A percentile compares a stretch with the other conserved stretches of the same genome.
These are phyloP conservation scores for Symbiodinium pilosum DNA, from an alignment of 73 alveolate genomes.

Conservation along the genomic window DNA sequence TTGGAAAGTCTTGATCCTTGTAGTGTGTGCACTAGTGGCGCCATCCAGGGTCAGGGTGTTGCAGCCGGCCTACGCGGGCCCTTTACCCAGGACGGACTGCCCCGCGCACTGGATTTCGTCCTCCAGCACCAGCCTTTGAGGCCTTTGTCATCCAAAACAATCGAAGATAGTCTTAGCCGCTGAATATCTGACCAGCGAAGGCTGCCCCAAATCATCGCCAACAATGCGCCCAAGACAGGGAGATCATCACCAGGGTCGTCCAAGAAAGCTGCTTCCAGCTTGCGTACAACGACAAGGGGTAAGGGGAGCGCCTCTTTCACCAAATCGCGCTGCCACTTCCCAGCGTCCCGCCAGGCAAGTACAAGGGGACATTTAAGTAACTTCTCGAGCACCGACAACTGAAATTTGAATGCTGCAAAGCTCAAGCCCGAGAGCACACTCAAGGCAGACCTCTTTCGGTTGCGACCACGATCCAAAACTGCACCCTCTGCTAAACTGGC, in stretches of 20 bases:
- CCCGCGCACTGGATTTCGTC: not conserved
- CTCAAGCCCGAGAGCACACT: not conserved
- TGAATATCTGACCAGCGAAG: not conserved
- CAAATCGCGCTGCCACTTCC: not conserved
- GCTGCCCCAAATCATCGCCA: not conserved
- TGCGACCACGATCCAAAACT: not conserved
- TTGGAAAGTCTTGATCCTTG: too few species aligned
- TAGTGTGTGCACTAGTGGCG: too few species aligned
- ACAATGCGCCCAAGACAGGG: not conserved
- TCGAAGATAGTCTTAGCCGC: not conserved
- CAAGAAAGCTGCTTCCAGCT: not conserved
- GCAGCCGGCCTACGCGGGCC: too few species aligned
- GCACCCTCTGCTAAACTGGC: not conserved
- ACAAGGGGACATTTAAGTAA: not conserved
- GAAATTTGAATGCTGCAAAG: not conserved
- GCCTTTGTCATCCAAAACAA: not conserved
- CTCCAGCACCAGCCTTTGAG: not conserved
- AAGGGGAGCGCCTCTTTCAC: not conserved
- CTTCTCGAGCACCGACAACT: not conserved
- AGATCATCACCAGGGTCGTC: not conserved
- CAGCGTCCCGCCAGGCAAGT: not conserved
- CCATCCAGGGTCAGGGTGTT: too few species aligned
- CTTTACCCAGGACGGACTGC: too few species aligned
- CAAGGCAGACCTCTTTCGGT: too few species aligned
- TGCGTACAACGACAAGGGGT: not conserved